These are phyloP conservation scores for Cavenderia fasciculata DNA, from an alignment of 78 protist genomes.

Conservation along the genomic window DNA sequence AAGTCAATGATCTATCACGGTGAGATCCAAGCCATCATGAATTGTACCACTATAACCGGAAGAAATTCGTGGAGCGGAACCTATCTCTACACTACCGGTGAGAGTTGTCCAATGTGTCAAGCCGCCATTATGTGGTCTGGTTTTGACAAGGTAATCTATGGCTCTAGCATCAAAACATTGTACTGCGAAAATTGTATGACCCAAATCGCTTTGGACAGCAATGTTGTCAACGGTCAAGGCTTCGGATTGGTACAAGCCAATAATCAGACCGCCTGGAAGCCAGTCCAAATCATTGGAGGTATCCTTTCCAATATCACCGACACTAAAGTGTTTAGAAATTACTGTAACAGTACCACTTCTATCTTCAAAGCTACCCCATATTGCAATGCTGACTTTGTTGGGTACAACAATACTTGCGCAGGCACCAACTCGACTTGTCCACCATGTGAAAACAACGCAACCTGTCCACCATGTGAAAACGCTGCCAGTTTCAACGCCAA, in stretches of 20 bases:
- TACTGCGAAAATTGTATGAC: conserved; percentile 52
- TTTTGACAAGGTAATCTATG: conserved; percentile 28
- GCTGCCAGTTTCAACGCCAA: too few species aligned
- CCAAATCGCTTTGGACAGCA: conserved; percentile 23
- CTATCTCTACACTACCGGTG: conserved; percentile 53
- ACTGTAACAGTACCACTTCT: neutral
- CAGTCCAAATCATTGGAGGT: conserved; percentile 13
- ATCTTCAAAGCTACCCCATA: neutral
- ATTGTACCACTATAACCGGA: neutral
- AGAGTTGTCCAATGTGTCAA: conserved; percentile 53
- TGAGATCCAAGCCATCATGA: conserved; percentile 43
- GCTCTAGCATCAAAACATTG: conserved; percentile 22
- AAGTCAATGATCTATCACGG: conserved; percentile 33
- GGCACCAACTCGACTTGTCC: too few species aligned
- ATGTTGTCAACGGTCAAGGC: conserved; percentile 21
- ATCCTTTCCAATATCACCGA: conserved; percentile 21
- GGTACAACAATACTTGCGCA: too few species aligned
- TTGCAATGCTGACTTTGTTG: conserved; percentile 17
- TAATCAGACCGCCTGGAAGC: neutral
- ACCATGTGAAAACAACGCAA: too few species aligned
- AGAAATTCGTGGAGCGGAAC: conserved; percentile 26
- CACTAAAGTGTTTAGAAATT: conserved; percentile 3
- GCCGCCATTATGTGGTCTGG: conserved; percentile 32
- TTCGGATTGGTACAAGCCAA: neutral
- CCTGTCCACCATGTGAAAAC: too few species aligned